A percentile compares a stretch with the other conserved stretches of the same genome.
phyloP scores from a whole-genome alignment of 768 basidiomycete species.

The Chalciporus piperatus region DNA sequence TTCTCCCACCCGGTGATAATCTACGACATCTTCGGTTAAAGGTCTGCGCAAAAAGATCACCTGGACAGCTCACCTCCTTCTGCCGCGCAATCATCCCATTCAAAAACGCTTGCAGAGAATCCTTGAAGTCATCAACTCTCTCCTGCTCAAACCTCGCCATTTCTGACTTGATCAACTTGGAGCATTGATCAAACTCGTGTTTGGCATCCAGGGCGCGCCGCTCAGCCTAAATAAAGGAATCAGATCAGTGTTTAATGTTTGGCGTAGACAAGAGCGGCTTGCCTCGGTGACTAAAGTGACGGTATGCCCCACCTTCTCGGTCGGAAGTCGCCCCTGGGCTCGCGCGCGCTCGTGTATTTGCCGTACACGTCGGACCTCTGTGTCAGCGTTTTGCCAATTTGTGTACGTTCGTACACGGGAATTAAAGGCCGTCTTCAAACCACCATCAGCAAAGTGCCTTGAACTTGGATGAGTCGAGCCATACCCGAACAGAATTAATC shows the following conservation, averaged over 20 bases:
- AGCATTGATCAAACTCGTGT: conserved; percentile 85
- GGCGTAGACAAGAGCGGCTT: conserved; percentile 19
- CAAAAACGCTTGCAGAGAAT: conserved; percentile 75
- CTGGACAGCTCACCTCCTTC: conserved; percentile 55
- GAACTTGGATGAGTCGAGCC: conserved; percentile 25
- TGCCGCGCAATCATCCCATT: conserved; percentile 86
- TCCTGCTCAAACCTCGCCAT: conserved; percentile 90
- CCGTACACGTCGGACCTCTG: conserved; percentile 67
- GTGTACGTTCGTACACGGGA: conserved; percentile 84
- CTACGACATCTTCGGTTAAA: conserved; percentile 34
- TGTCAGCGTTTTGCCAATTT: conserved; percentile 78
- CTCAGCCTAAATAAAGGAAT: conserved; percentile 59
- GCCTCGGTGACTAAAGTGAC: conserved; percentile 81
- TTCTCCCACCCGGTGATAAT: conserved; percentile 77
- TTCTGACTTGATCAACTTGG: conserved; percentile 86
- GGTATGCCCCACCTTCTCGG: conserved; percentile 71
- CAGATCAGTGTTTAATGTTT: background rate
- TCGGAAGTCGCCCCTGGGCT: conserved; percentile 66
- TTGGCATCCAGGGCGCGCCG: conserved; percentile 78
- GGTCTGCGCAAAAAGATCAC: background rate
- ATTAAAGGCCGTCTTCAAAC: conserved; percentile 72
- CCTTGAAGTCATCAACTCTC: conserved; percentile 90
- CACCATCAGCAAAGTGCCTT: background rate
- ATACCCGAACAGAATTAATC: conserved; percentile 79
- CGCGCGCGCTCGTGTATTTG: conserved; percentile 80